Conservation (phyloP, 2,329 filamentous ascomycete genomes). For the Monosporascus sp. region DNA sequence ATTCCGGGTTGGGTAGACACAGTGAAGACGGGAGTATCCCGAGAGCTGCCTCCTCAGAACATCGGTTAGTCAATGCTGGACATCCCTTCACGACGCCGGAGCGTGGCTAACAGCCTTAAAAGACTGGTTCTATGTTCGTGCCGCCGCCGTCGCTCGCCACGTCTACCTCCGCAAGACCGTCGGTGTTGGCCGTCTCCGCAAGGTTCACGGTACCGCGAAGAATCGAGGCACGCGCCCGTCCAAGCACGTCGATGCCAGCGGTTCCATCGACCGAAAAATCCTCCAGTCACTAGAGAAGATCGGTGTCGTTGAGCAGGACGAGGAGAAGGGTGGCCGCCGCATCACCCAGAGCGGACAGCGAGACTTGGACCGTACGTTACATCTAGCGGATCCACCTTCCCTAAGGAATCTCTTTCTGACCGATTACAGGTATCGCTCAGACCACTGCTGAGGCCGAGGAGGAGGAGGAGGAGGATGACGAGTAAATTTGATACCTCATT, state of each 20-base stretch:
- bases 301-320: constrained; percentile 92
- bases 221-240: constrained; percentile 91
- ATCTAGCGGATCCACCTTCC: background rate
- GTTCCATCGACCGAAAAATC: constrained; percentile 94
- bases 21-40: constrained; percentile 94
- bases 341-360: constrained; percentile 98
- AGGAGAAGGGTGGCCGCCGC: constrained; percentile 96
- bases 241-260: constrained; percentile 92
- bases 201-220: constrained; percentile 93
- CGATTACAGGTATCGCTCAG: constrained; percentile 61
- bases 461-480: constrained; percentile 61
- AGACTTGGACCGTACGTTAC: constrained; percentile 79
- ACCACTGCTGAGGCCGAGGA: constrained; percentile 70
- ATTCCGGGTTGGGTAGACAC: constrained; percentile 98
- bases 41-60: constrained; percentile 97
- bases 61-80: constrained; percentile 35
- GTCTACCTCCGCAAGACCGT: constrained; percentile 99
- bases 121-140: constrained; percentile 92
- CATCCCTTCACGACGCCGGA: background rate
- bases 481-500: constrained; percentile 42
- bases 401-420: constrained; percentile 6
- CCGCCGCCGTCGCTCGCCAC: constrained; percentile 92
- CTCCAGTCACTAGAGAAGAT: constrained; percentile 99
- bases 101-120: background rate
- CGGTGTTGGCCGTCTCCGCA: constrained; percentile 94